Base-by-base conservation (phyloP, 164 flowering plant species). In the Dillenia suffruticosa region DNA sequence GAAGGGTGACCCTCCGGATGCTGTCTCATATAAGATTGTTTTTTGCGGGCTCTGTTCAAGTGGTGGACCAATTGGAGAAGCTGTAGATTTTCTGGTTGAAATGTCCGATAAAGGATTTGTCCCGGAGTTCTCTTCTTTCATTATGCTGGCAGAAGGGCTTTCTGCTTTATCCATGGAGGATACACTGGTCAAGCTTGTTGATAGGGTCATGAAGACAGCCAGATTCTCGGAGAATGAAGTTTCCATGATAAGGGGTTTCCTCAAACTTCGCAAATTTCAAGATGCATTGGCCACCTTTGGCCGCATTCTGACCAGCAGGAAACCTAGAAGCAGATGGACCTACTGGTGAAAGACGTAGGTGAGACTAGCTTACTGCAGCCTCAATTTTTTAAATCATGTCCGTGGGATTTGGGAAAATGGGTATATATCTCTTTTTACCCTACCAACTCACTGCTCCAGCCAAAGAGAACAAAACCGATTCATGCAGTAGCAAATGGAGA, bases 51-150 rank as follows among this genome's bases (percentile, higher is more conserved):
- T 92, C 10, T 87, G 92, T 63, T 70, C 76, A 10, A 80, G 95
- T 9, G 98, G 98, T 54, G 96, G 94, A 19, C 88, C 94, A 8
- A 86, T 92, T 48, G 77, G 74, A 58, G 92, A 92, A 71, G 96
- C 96, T 32, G 86, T 88, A 51, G 87, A 89, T 71, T 87, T 92
- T 60, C 15, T 74, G 26, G 60, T 73, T 48, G 98, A 92, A 72
- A 83, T 87, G 96, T 64, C 68, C 0, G 89, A 83, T 61, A 84
- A 76, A 60, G 96, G 96, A 9, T 69, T 55, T 47, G 9, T 87
- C n/a, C 98, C 98, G 0, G 96, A 92, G 44, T 81, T 76, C 63
- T 73, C 89, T 12, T 74, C 91, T 3, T 82, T 92, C 61, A 71
- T 59, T 48, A 81, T 82, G 87, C 68, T 92, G 70, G 94, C 98